Evolutionary conservation across 2,329 filamentous ascomycete species (phyloP).

Genomic region (Allantophomopsis cytisporea): DNA sequence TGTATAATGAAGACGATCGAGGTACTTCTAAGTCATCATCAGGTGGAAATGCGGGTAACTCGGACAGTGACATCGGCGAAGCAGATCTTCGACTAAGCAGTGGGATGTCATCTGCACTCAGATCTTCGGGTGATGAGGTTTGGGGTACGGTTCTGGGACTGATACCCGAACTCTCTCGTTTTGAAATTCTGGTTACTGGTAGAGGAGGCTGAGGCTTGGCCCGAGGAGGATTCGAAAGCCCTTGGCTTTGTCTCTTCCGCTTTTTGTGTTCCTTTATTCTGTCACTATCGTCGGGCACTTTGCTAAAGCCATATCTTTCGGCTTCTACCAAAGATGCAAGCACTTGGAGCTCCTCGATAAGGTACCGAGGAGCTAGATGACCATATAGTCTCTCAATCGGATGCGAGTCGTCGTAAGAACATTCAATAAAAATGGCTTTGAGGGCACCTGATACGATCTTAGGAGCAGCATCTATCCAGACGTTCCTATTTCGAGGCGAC

Average conservation of each 20-base stretch:
- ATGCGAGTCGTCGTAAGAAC: constrained; percentile 77
- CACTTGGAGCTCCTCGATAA: constrained; percentile 63
- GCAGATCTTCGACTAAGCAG: too few relatives aligned
- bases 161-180: background rate
- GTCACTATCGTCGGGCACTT: constrained; percentile 28
- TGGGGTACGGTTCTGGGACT: background rate
- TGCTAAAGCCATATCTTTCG: constrained; percentile 6
- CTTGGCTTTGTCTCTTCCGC: background rate
- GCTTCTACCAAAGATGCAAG: constrained; percentile 35
- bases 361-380: constrained; percentile 71
- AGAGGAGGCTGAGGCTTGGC: background rate
- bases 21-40: background rate
- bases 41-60: background rate
- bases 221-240: background rate
- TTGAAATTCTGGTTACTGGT: too few relatives aligned
- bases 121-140: background rate
- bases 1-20: background rate
- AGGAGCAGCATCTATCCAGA: constrained; percentile 82
- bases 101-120: background rate
- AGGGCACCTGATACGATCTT: constrained; percentile 65
- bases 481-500: constrained; percentile 62
- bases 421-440: constrained; percentile 84
- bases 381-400: constrained; percentile 71
- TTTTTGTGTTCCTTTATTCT: background rate
- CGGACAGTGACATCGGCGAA: too few relatives aligned